These are phyloP conservation scores for Emmonsiellopsis sp. DNA, from an alignment of 2,329 filamentous ascomycete genomes.

Conservation along the genomic window DNA sequence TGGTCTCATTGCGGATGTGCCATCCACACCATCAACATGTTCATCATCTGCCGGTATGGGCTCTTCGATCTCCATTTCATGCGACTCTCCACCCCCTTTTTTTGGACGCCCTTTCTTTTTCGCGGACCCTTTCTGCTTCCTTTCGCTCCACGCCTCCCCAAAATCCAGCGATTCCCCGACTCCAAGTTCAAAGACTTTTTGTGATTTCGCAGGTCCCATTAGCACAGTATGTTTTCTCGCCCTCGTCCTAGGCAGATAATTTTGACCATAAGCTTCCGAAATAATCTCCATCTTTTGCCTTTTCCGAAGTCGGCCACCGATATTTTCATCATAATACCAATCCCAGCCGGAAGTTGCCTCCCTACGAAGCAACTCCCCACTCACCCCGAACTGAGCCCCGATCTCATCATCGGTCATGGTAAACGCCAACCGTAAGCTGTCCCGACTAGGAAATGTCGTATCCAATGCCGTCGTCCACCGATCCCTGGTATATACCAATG, in stretches of 20 bases:
- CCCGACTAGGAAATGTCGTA: constrained; percentile 41
- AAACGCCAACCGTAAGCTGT: constrained; percentile 22
- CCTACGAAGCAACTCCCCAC: constrained; percentile 28
- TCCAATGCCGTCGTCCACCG: constrained; percentile 40
- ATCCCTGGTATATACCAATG: constrained; percentile 39
- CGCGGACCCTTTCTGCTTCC: constrained; percentile 6
- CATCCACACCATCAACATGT: constrained; percentile 4
- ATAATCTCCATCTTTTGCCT: constrained; percentile 32
- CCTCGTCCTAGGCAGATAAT: constrained; percentile 33
- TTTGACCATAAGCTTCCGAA: constrained; percentile 24
- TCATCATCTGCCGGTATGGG: not conserved
- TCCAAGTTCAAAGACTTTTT: constrained; percentile 33
- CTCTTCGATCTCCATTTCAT: not conserved
- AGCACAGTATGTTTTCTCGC: constrained; percentile 35
- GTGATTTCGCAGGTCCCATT: constrained; percentile 40
- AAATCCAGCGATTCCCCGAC: constrained; percentile 36
- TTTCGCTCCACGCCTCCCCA: constrained; percentile 31
- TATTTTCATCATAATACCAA: constrained; percentile 42
- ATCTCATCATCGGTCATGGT: constrained; percentile 27
- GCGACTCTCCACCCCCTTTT: constrained; percentile 4
- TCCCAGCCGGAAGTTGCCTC: constrained; percentile 41
- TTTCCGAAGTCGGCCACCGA: constrained; percentile 31
- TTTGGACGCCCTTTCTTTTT: constrained; percentile 8
- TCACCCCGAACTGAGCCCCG: constrained; percentile 34
- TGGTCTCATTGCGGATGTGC: constrained; percentile 5